Base-by-base conservation (phyloP, 2,329 filamentous ascomycete genomes). In the Neoscytalidium dimidiatum region DNA sequence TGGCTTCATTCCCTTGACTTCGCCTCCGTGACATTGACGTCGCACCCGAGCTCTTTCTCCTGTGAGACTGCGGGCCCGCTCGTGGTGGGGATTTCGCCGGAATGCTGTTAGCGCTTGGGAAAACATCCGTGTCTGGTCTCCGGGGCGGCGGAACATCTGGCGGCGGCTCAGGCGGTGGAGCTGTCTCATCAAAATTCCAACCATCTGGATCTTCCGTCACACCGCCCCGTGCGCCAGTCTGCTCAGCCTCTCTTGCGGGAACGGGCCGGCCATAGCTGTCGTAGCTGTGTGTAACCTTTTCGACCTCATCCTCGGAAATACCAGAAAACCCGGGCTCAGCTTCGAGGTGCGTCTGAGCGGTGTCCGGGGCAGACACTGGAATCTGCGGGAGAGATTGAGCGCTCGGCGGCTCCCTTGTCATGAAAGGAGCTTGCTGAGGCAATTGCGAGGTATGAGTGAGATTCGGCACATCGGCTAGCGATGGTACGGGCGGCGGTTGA, bases 171-270 rank as follows among this genome's bases (percentile, higher is more conserved):
- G 86, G 79, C 61, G 88, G 86, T 38, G 80, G 71, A n/a, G 84
- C 82, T 8, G 88, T 84, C 66, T 97, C 93, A 62, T 94, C 92
- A 70, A 99, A 99, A 72, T 96, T 94, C 95, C 95, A 99, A 8
- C 86, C 92, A 72, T 97, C 94, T 0, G 80, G 67, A 72, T 88
- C 85, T 62, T 87, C 82, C 26, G 79, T 72, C 17, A 79, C 70
- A 41, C 82, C 80, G 49, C 80, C 80, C 21, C 65, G 69, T 64
- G 62, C 74, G 68, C 46, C 65, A 13, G 64, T n/a, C 11, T 58
- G 63, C n/a, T 74, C 69, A n/a, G 82, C 80, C 56, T 84, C 82
- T 67, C 76, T 79, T 4, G 69, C 67, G 3, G 77, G 71, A 53
- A 86, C 77, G 56, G 83, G 82, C 56, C 85, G 79, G 21, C 86